Evolutionary conservation across 208 protist species (phyloP), one percentile per base, ranked within the genome.

Genomic region (Leishmania guyanensis): DNA sequence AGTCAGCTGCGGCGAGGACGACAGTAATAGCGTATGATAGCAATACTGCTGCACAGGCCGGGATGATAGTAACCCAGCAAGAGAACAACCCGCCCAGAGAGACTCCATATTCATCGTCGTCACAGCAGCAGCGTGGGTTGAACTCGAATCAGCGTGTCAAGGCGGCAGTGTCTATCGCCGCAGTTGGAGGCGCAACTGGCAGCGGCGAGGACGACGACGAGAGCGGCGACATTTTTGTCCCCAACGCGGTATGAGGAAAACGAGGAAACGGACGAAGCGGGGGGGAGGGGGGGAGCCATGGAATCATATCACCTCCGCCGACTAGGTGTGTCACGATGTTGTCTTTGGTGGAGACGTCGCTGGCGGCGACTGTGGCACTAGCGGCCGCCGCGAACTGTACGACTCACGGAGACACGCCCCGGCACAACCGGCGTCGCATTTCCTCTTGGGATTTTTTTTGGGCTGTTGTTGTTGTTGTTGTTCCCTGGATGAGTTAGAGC

Each of bases 131-230:
- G 58, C 82, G 82, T 26, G 82, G 79, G 26, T 33, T 86, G 65
- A 86, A 78, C 51, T 86, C 82, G 20, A 86, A 86, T 22, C 78
- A 86, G 58, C 72, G 77, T 48, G 50, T 85, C 43, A 58, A 54
- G 29, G 33, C 46, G 50, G 60, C 51, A 4, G 70, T 39, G 2
- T 72, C 65, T 14, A 20, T 16, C 46, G 50, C 3, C 0, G 33
- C 56, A 46, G 3, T 2, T 46, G 64, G 14, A 22, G n/a, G 66
- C 29, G 64, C n/a, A 22, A 36, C 48, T 4, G 69, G 46, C 48
- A 54, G 71, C 20, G 70, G 20, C 29, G 53, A 0, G 0, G 77
- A 75, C 53, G 79, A 81, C 10, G 82, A 84, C n/a, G 64, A 75
- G 29, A 26, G 62, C 0, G 77, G 39, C 33, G 77, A 82, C 73